Base-by-base conservation (phyloP, 768 basidiomycete genomes). In the Kwoniella sp. region DNA sequence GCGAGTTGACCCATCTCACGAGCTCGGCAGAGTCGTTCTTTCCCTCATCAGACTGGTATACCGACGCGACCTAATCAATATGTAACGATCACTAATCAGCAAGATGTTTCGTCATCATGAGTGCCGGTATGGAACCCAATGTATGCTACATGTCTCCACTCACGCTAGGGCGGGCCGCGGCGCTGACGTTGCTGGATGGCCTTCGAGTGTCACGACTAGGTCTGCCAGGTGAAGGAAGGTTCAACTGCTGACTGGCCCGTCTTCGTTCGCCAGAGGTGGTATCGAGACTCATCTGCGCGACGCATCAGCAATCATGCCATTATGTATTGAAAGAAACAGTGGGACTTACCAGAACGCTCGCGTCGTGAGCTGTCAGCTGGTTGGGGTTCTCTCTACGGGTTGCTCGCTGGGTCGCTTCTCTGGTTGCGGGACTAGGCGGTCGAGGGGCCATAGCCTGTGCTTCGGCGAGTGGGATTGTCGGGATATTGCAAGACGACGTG, bases 361-460 rank as follows among this genome's bases (percentile, higher is more conserved):
- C 76, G 56, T 78, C 76, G 45, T 74, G 68, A n/a, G 74, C 76
- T 1, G 81, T 82, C 17, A 96, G 84, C 72, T 90, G 88, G 76
- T 89, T 88, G 1, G 90, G 87, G 73, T 96, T 90, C 77, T 93
- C 91, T 55, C 92, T 85, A 22, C 92, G 87, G 55, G 91, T 83
- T 0, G 93, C 91, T 48, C 88, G 87, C 79, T 97, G 94, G 0
- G 90, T 92, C 1, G 93, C 92, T 22, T 87, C 92, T 17, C 92
- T 88, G 15, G 90, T 89, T 0, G 87, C 85, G 0, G 96, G 96
- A 0, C 93, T 95, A 0, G 96, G 95, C 0, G 96, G 96, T 13
- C 95, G 86, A 1, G 95, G 94, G 73, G 91, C 92, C 93, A 98
- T 92, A 1, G 93, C 88, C 82, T 98, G 93, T 0, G 96, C 96